Evolutionary conservation across 108 stramenopile genomes (phyloP).

Genomic region (Asterionellopsis glacialis): DNA sequence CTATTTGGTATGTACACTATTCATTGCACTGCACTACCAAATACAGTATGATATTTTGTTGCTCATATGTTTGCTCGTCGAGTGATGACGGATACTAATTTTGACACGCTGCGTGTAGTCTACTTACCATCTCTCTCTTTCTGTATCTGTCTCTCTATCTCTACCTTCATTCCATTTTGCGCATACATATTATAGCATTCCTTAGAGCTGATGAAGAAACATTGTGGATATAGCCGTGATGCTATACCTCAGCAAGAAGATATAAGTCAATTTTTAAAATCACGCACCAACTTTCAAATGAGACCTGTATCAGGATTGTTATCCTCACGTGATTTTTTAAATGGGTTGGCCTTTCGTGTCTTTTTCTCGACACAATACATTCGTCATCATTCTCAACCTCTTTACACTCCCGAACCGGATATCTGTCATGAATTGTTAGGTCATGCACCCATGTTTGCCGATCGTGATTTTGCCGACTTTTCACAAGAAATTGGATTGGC

Average conservation of each 20-base stretch:
- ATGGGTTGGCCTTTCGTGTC: constrained; percentile 91
- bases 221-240: constrained; percentile 81
- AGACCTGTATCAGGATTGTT: constrained; percentile 94
- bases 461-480: constrained; percentile 96
- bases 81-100: background rate
- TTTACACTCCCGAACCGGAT: constrained; percentile 95
- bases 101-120: background rate
- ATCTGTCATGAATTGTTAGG: constrained; percentile 93
- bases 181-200: no score
- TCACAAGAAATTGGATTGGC: constrained; percentile 95
- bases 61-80: no score
- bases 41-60: no score
- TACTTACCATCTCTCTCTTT: background rate
- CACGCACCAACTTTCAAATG: constrained; percentile 80
- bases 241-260: constrained; percentile 86
- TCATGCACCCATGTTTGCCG: constrained; percentile 97
- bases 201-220: constrained; percentile 66
- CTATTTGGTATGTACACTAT: no score
- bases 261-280: constrained; percentile 77
- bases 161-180: background rate
- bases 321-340: constrained; percentile 93
- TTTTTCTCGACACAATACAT: constrained; percentile 98
- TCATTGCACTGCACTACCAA: no score
- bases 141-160: no score
- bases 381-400: constrained; percentile 79